Conservation (phyloP, 192 early-diverging fungal genomes). For the Coemansia sp. region DNA sequence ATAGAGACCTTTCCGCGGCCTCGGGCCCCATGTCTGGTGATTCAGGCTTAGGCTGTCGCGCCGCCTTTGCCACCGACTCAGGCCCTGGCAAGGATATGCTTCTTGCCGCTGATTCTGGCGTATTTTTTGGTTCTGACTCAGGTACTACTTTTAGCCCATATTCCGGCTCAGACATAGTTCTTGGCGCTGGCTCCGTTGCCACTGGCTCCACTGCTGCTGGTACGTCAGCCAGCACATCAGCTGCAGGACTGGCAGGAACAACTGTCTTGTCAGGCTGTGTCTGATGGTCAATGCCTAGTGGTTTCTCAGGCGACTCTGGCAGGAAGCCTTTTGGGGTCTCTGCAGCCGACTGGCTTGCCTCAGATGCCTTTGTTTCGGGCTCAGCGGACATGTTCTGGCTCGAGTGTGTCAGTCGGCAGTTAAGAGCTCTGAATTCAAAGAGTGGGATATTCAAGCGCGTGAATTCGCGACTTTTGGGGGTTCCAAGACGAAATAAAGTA, state of each 20-base stretch:
- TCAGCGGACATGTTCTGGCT: background rate
- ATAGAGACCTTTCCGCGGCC: background rate
- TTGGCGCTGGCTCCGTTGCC: background rate
- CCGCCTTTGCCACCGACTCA: background rate
- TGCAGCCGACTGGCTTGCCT: background rate
- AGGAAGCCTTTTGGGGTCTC: background rate
- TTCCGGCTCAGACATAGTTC: background rate
- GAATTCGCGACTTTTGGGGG: background rate
- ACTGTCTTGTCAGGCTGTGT: background rate
- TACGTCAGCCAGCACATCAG: background rate
- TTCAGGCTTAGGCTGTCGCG: background rate
- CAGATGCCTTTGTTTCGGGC: background rate
- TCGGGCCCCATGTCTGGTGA: background rate
- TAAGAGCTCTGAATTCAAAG: background rate
- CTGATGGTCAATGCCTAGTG: background rate
- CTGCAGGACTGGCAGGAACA: background rate
- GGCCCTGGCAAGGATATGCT: too few relatives aligned
- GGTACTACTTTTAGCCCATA: slow-evolving; percentile 29
- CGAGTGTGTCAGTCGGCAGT: background rate
- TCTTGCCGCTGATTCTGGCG: background rate
- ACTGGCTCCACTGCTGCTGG: background rate
- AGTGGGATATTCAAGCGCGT: background rate
- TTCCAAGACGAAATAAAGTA: background rate
- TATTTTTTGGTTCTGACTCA: slow-evolving; percentile 51
- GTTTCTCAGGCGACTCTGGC: background rate